Conservation (phyloP, 768 basidiomycete species). For the Lyophyllum atratum region DNA sequence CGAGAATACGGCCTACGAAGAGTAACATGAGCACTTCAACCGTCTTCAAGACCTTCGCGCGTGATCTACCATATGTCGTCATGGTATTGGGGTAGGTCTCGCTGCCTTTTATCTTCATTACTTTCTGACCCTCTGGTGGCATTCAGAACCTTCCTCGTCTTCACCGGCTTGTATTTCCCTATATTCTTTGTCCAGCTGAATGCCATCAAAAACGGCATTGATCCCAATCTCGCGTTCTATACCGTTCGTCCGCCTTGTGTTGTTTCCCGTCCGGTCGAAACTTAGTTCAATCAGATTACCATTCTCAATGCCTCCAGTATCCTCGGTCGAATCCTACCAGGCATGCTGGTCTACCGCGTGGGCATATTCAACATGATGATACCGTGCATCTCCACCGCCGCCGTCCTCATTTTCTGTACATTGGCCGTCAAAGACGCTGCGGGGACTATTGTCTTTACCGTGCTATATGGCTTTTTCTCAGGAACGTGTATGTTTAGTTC, state of each 20-base stretch:
- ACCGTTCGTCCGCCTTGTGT: constrained; percentile 45
- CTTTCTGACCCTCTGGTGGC: not conserved
- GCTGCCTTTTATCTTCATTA: not conserved
- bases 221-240: constrained; percentile 53
- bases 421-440: constrained; percentile 28
- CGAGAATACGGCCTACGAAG: constrained; percentile 40
- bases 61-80: constrained; percentile 45
- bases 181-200: constrained; percentile 61
- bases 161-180: constrained; percentile 47
- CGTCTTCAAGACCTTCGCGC: constrained; percentile 34
- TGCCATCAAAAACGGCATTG: constrained; percentile 47
- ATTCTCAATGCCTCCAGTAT: constrained; percentile 52
- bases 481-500: constrained; percentile 35
- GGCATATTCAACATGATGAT: constrained; percentile 33
- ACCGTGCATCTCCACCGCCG: constrained; percentile 23
- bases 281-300: constrained; percentile 37
- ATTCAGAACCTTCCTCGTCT: constrained; percentile 33
- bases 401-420: constrained; percentile 37
- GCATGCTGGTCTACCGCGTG: constrained; percentile 29
- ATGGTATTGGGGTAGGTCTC: constrained; percentile 38
- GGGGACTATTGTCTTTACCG: constrained; percentile 33
- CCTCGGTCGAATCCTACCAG: constrained; percentile 37
- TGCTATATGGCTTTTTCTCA: constrained; percentile 42
- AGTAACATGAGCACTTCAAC: constrained; percentile 27
- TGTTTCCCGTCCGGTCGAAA: constrained; percentile 14